These are phyloP conservation scores for Xylariaceae sp. DNA, from an alignment of 2,329 filamentous ascomycete species.

Conservation along the genomic window DNA sequence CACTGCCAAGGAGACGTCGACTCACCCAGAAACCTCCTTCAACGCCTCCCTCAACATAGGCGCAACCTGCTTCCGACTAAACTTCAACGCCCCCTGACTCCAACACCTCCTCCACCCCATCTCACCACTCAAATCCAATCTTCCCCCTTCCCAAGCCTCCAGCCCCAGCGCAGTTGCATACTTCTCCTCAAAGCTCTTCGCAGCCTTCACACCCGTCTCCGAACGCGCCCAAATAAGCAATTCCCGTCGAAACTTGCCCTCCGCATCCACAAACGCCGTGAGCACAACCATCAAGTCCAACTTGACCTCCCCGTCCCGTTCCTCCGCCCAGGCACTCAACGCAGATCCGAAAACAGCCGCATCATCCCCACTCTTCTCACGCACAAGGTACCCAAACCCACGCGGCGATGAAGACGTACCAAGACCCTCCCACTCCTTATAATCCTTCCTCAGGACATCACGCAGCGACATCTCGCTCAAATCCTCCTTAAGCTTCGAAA, in stretches of 20 bases:
- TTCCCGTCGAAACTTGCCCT: constrained; percentile 57
- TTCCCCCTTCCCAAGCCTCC: constrained; percentile 46
- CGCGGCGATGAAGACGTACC: constrained; percentile 65
- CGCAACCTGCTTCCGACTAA: constrained; percentile 65
- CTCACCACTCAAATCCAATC: constrained; percentile 34
- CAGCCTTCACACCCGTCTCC: constrained; percentile 44
- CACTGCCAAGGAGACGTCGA: background rate
- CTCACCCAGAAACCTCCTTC: constrained; percentile 25
- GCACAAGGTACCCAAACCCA: constrained; percentile 54
- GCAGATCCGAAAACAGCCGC: constrained; percentile 42
- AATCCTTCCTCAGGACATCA: constrained; percentile 75
- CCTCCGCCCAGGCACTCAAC: constrained; percentile 2
- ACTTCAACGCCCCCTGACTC: constrained; percentile 57
- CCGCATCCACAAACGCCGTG: constrained; percentile 56
- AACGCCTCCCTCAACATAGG: constrained; percentile 58
- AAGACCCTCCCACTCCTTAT: constrained; percentile 72
- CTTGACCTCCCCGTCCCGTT: constrained; percentile 39
- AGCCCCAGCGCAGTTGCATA: constrained; percentile 50
- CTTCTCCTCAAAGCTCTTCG: constrained; percentile 48
- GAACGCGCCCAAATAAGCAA: constrained; percentile 61
- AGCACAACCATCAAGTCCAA: constrained; percentile 64
- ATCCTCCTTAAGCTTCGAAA: constrained; percentile 62
- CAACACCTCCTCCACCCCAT: constrained; percentile 53
- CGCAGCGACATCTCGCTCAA: constrained; percentile 54
- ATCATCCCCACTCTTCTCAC: constrained; percentile 43